phyloP scores from a whole-genome alignment of 768 basidiomycete species.

The Leccinellum rugosiceps region DNA sequence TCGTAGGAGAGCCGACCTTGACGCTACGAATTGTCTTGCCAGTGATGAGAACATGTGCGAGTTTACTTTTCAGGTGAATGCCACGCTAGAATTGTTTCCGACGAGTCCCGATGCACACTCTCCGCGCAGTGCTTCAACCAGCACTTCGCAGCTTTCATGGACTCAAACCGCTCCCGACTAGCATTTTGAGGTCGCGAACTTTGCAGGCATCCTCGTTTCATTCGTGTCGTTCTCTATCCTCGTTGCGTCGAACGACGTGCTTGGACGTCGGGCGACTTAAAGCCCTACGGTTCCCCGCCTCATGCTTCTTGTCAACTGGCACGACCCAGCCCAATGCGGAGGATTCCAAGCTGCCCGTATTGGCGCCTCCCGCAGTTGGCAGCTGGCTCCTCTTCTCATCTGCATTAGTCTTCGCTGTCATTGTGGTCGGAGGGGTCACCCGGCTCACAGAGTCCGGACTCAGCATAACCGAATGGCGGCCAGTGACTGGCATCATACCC shows the following conservation, averaged over 20 bases:
- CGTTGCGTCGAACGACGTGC: slow-evolving; percentile 4
- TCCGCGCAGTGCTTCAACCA: slow-evolving; percentile 21
- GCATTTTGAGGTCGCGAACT: slow-evolving; percentile 10
- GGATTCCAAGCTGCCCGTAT: slow-evolving; percentile 44
- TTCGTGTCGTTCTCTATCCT: slow-evolving; percentile 2
- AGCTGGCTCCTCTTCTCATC: slow-evolving; percentile 86
- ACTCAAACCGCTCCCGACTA: neutral
- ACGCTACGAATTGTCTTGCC: slow-evolving; percentile 33
- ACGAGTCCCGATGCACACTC: slow-evolving; percentile 17
- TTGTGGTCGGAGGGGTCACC: slow-evolving; percentile 95
- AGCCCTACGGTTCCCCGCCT: slow-evolving; percentile 22
- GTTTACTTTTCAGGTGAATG: neutral
- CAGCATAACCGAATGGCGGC: slow-evolving; percentile 97
- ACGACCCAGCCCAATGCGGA: slow-evolving; percentile 12
- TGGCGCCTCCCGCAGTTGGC: slow-evolving; percentile 69
- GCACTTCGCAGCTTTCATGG: slow-evolving; percentile 8
- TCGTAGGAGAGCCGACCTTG: slow-evolving; percentile 28
- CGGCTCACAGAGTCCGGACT: slow-evolving; percentile 96
- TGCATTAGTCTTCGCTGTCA: slow-evolving; percentile 83
- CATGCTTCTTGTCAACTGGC: slow-evolving; percentile 41
- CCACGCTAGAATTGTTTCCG: neutral
- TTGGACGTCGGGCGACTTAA: neutral
- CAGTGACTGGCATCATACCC: slow-evolving; percentile 85
- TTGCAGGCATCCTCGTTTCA: neutral
- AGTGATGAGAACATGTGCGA: slow-evolving; percentile 19